Base-by-base conservation (phyloP, 306 rosid genomes). In the Morella rubra region DNA sequence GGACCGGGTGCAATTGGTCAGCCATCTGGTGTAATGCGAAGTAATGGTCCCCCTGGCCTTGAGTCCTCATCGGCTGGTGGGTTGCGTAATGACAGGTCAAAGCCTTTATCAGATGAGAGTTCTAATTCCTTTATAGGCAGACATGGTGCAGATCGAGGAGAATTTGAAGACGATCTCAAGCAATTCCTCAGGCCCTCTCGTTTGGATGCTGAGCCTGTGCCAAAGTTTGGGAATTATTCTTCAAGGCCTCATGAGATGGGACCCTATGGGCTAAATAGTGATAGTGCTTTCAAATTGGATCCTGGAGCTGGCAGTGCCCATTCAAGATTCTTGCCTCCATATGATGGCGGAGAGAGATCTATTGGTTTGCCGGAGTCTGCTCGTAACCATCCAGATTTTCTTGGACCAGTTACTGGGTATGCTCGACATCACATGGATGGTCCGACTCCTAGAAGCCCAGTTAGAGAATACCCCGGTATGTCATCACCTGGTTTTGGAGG, bases 131-230 rank as follows among this genome's bases (percentile, higher is more conserved):
- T 84, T 41, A 82, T 82, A 16, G 83, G 75, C 62, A 88, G 79
- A 40, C 89, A 59, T 56, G 81, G 69, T 55, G 53, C 73, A 49
- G 85, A 78, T 52, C 85, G 80, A 74, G 81, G 85, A 59, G 96
- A 91, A 81, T 88, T 86, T 88, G 93, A 84, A 82, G 88, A 88
- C 58, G 92, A 85, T 82, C 87, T 88, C 58, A 89, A 79, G 84
- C 86, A 83, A 76, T 88, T 95, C 75, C 91, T 92, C 18, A 89
- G 89, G 76, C 83, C 76, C 68, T 84, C 88, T 47, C 80, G 44
- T 84, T 77, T 87, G 47, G 89, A 91, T 80, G 79, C 88, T 13
- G 96, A 86, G n/a, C 88, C 84, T 44, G 65, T 79, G 81, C 82
- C 88, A 73, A 89, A 85, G 59, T 79, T 79, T 71, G 90, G 90